A percentile compares a stretch with the other conserved stretches of the same genome.
Evolutionary conservation across 164 flowering plant genomes (phyloP).

Genomic region (Platanus orientalis): DNA sequence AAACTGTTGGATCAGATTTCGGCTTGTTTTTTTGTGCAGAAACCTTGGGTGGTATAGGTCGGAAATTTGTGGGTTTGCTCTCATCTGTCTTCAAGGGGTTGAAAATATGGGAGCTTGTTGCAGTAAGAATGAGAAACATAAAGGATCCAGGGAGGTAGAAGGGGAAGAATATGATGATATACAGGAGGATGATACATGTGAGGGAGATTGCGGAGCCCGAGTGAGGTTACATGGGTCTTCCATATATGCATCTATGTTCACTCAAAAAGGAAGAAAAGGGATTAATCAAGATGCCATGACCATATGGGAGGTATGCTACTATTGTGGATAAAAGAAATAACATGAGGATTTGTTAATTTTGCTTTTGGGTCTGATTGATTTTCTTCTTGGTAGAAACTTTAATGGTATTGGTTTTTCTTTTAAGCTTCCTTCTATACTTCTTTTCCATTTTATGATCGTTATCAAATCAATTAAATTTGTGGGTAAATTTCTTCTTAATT

Average conservation of each 20-base stretch:
- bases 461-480: too few relatives aligned
- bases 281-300: conserved; percentile 89
- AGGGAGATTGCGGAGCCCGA: conserved; percentile 44
- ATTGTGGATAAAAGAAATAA: too few relatives aligned
- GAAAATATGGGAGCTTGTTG: conserved; percentile 63
- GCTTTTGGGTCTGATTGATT: too few relatives aligned
- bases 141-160: conserved; percentile 11
- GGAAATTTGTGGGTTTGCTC: conserved; percentile 8
- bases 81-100: background rate
- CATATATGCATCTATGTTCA: conserved; percentile 44
- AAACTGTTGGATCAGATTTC: background rate
- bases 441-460: too few relatives aligned
- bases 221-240: conserved; percentile 51
- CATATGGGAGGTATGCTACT: conserved; percentile 68
- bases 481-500: too few relatives aligned
- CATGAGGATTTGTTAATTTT: too few relatives aligned
- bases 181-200: conserved; percentile 14
- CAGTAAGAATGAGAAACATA: conserved; percentile 17
- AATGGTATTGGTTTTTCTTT: too few relatives aligned
- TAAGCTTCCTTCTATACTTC: too few relatives aligned
- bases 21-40: conserved; percentile 2
- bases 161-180: conserved; percentile 11
- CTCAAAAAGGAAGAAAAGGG: conserved; percentile 72
- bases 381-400: too few relatives aligned
- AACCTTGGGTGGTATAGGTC: background rate